These are phyloP conservation scores for Trametes hirsuta DNA, from an alignment of 1,284 basidiomycete genomes.

Conservation along the genomic window DNA sequence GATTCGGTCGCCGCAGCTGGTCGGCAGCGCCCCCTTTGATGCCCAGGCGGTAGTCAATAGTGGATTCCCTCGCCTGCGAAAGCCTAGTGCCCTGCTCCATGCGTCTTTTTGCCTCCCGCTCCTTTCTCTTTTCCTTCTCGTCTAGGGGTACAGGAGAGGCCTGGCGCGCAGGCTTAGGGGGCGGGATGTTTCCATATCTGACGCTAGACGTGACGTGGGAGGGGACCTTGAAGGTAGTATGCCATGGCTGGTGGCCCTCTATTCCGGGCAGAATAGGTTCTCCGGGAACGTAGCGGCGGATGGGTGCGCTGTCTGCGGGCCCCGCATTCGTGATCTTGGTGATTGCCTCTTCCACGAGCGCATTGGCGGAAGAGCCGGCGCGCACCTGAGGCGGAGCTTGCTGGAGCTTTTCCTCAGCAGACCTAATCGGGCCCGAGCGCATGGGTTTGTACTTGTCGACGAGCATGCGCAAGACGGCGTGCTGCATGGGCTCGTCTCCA, in stretches of 20 bases:
- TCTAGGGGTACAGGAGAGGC: conserved; percentile 44
- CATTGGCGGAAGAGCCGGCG: conserved; percentile 7
- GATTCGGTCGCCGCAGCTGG: conserved; percentile 46
- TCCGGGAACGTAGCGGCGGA: conserved; percentile 18
- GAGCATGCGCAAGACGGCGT: conserved; percentile 83
- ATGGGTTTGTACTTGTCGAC: conserved; percentile 86
- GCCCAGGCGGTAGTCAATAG: conserved; percentile 73
- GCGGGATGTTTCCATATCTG: conserved; percentile 47
- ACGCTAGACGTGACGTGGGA: conserved; percentile 56
- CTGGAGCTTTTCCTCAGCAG: conserved; percentile 78
- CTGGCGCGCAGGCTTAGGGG: conserved; percentile 19
- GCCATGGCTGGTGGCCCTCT: conserved; percentile 69
- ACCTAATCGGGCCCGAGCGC: conserved; percentile 60
- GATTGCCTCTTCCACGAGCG: background rate
- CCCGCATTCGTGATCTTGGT: background rate
- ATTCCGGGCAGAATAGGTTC: conserved; percentile 55
- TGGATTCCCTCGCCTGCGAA: conserved; percentile 70
- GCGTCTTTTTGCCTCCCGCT: conserved; percentile 56
- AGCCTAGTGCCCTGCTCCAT: conserved; percentile 59
- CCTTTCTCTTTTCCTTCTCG: conserved; percentile 52
- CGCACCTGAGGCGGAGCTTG: conserved; percentile 44
- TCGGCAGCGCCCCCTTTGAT: conserved; percentile 45
- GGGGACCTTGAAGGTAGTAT: conserved; percentile 66
- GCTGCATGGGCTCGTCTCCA: conserved; percentile 73
- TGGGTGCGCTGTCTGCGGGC: conserved; percentile 6